Evolutionary conservation across 441 rosid genomes (phyloP).

Genomic region (Jatropha podagrica): DNA sequence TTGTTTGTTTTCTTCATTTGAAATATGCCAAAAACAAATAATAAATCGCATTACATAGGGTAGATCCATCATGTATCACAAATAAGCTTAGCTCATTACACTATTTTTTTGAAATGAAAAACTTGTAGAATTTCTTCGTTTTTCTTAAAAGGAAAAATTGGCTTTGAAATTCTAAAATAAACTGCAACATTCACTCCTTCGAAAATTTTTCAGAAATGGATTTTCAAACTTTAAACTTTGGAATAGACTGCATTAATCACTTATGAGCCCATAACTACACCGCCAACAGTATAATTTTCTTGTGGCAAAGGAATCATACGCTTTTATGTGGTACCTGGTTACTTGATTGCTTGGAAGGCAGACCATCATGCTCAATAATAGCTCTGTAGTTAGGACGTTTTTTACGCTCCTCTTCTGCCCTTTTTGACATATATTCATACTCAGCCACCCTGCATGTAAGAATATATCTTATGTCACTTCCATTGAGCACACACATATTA

Average conservation of each 20-base stretch:
- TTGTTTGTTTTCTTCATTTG: neutral
- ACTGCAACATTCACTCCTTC: neutral
- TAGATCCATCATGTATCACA: neutral
- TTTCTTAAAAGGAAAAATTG: too few species aligned
- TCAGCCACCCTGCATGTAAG: slow-evolving; percentile 54
- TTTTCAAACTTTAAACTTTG: neutral
- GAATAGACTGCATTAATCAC: neutral
- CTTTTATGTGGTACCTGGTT: slow-evolving; percentile 45
- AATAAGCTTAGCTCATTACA: neutral
- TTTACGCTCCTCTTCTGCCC: slow-evolving; percentile 71
- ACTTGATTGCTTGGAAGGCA: slow-evolving; percentile 54
- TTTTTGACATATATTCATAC: slow-evolving; percentile 53
- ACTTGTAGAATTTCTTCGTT: neutral
- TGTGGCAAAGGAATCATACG: neutral
- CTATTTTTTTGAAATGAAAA: neutral
- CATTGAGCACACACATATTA: neutral
- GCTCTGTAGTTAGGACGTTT: slow-evolving; percentile 57
- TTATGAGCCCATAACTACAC: neutral
- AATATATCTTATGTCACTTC: slow-evolving; percentile 20
- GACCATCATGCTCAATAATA: slow-evolving; percentile 93
- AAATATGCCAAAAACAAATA: neutral
- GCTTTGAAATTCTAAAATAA: neutral
- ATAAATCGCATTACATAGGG: neutral
- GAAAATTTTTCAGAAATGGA: neutral
- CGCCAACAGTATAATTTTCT: neutral